Base-by-base conservation (phyloP, 2,329 filamentous ascomycete genomes). In the Colletotrichum somersetense region DNA sequence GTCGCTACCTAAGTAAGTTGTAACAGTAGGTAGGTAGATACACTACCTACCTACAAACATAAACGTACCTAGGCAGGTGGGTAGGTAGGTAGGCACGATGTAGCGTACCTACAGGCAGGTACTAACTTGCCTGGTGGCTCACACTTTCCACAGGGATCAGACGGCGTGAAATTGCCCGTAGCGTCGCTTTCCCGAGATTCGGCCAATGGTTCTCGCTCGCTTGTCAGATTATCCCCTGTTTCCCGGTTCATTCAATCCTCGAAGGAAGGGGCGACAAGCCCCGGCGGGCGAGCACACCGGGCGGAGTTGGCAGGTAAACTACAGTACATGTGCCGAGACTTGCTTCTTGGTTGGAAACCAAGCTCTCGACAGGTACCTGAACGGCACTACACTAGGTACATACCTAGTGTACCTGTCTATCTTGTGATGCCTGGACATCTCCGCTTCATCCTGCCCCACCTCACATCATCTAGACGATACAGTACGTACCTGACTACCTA, bases 251-350 rank as follows among this genome's bases (percentile, higher is more conserved):
- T 56, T 35, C 38, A 20, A 56, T 42, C 56, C 68, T 57, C 6
- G 40, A 67, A 63, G 68, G 64, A 67, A 58, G 68, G 64, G 62
- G 68, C 57, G 67, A 62, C 64, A 62, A 67, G 68, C 57, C 68
- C 63, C 57, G 35, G 42, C 64, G 38, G 48, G 44, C 23, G 46
- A 56, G 35, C 38, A 61, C 62, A 56, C 55, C 16, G n/a, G 40
- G 58, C 35, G 20, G 26, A 26, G 12, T n/a, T 66, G 40, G 20
- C 23, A 33, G 14, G 62, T 30, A 30, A 30, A 5, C 26, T 30
- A 30, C 26, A 30, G 26, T 18, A 10, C 8, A 23, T 3, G 46
- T 7, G 8, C 16, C n/a, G 50, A n/a, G 50, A 64, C 62, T 64
- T 64, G 50, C 62, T 53, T 33, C 20, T 55, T 16, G 18, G 23